Conservation (phyloP, 352 stramenopile genomes). For the Globisporangium uncinulatum region DNA sequence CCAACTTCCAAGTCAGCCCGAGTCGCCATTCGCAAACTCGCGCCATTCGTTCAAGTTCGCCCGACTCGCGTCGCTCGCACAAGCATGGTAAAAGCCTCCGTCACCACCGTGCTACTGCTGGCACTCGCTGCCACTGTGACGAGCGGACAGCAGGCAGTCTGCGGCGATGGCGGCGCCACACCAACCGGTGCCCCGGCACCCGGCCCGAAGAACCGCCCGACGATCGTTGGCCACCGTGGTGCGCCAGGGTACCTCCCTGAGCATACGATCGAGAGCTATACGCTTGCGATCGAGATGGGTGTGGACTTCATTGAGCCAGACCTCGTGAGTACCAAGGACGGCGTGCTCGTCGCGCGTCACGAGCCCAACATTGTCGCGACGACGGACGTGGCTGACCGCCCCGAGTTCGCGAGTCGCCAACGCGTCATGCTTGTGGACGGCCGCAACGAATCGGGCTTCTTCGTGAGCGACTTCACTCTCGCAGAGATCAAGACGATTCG, state of each 20-base stretch:
- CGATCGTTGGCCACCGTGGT: conserved; percentile 80
- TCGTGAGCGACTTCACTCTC: conserved; percentile 89
- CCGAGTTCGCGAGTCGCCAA: conserved; percentile 66
- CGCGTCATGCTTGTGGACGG: conserved; percentile 56
- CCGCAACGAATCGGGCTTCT: conserved; percentile 64
- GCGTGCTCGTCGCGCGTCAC: conserved; percentile 80
- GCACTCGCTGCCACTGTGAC: too few species aligned
- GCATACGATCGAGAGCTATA: conserved; percentile 87
- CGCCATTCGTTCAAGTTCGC: too few species aligned
- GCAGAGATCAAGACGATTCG: conserved; percentile 86
- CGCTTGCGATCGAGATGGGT: conserved; percentile 84
- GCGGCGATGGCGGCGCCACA: not conserved
- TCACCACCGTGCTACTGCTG: too few species aligned
- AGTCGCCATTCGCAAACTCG: too few species aligned
- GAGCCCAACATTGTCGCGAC: conserved; percentile 87
- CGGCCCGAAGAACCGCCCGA: conserved; percentile 31
- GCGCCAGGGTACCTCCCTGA: conserved; percentile 88
- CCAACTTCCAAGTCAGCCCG: too few species aligned
- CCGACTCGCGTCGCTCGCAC: too few species aligned
- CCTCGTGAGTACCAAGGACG: conserved; percentile 84
- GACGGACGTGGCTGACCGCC: conserved; percentile 77
- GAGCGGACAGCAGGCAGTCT: too few species aligned
- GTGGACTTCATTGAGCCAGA: conserved; percentile 91
- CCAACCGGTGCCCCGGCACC: not conserved
- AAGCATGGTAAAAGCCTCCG: too few species aligned